Conservation (phyloP, 202 grass and related monocot species). For the Tripidium arundinaceum region DNA sequence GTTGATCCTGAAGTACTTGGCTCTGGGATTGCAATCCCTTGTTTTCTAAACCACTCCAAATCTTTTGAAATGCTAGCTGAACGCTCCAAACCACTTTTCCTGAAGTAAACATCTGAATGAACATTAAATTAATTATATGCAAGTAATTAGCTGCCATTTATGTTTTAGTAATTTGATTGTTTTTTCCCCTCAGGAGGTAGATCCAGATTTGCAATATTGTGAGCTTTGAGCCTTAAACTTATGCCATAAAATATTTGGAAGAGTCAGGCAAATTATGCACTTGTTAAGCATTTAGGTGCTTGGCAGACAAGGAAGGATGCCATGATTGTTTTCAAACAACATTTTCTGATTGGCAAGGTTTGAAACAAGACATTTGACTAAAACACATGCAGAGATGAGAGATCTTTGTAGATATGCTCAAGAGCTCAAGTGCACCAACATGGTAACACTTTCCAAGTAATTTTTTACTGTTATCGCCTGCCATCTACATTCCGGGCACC, state of each 20-base stretch:
- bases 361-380: too few relatives aligned
- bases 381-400: too few relatives aligned
- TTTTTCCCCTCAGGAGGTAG: not conserved
- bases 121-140: too few relatives aligned
- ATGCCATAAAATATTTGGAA: not conserved
- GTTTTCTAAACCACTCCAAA: too few relatives aligned
- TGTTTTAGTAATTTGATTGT: not conserved
- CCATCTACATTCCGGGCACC: not conserved
- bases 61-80: too few relatives aligned
- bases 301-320: not conserved
- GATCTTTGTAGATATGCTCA: not conserved
- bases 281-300: not conserved
- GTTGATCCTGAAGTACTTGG: too few relatives aligned
- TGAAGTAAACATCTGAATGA: too few relatives aligned
- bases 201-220: constrained; percentile 4
- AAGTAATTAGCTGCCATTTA: too few relatives aligned
- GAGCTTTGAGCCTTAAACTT: not conserved
- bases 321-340: not conserved
- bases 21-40: too few relatives aligned
- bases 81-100: too few relatives aligned
- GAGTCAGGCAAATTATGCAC: not conserved
- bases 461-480: not conserved
- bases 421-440: not conserved
- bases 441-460: not conserved
- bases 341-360: too few relatives aligned